phyloP scores from a whole-genome alignment of 805 yeast species.

The Cyberlindnera misumaiensis region DNA sequence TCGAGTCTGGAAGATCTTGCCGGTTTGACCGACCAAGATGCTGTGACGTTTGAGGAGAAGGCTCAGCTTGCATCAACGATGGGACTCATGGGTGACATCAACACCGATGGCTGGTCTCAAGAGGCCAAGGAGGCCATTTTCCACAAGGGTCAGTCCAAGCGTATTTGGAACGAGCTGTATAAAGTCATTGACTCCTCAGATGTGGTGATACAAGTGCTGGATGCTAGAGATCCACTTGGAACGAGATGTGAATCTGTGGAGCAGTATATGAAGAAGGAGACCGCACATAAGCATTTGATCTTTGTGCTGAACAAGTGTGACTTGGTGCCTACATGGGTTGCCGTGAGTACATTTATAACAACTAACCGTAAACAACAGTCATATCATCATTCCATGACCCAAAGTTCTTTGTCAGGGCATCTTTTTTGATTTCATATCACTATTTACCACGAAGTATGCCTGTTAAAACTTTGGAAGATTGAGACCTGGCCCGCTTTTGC shows the following conservation, averaged over 20 bases:
- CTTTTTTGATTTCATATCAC: slow-evolving; percentile 24
- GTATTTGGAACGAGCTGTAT: slow-evolving; percentile 97
- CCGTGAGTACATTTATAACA: slow-evolving; percentile 62
- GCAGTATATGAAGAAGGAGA: slow-evolving; percentile 85
- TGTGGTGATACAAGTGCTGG: slow-evolving; percentile 92
- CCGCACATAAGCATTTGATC: slow-evolving; percentile 93
- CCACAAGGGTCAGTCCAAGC: slow-evolving; percentile 94
- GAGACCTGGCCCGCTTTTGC: slow-evolving; percentile 50
- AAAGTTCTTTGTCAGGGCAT: slow-evolving; percentile 84
- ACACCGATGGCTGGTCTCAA: slow-evolving; percentile 74
- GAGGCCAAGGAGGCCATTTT: slow-evolving; percentile 95
- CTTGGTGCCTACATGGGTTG: slow-evolving; percentile 98
- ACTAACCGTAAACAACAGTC: slow-evolving; percentile 9
- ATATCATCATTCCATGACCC: slow-evolving; percentile 32
- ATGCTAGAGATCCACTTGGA: slow-evolving; percentile 96
- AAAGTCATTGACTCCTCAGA: slow-evolving; percentile 97
- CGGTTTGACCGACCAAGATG: slow-evolving; percentile 46
- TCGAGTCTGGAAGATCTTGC: slow-evolving; percentile 79
- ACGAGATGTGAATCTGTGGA: slow-evolving; percentile 93
- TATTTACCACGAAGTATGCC: slow-evolving; percentile 53
- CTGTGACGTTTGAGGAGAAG: slow-evolving; percentile 61
- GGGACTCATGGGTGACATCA: slow-evolving; percentile 67
- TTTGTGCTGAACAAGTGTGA: slow-evolving; percentile 96
- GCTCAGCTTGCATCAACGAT: slow-evolving; percentile 66
- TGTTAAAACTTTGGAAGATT: slow-evolving; percentile 97